Evolutionary conservation across 768 basidiomycete species (phyloP).

Genomic region (Leccinum longicurvipes): DNA sequence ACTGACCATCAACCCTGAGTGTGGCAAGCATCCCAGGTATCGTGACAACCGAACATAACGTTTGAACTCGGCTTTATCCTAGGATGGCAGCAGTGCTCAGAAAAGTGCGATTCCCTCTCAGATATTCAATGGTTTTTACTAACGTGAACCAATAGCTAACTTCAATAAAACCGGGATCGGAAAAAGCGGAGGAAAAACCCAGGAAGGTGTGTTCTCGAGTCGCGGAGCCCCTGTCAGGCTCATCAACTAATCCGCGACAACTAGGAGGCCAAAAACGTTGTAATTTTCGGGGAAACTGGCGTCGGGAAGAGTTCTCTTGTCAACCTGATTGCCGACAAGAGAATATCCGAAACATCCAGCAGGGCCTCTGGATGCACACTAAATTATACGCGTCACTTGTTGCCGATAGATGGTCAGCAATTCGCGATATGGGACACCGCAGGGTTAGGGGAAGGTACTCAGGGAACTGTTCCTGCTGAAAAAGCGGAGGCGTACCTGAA

Average conservation of each 20-base stretch:
- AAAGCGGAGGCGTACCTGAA: constrained; percentile 29
- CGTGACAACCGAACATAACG: not conserved
- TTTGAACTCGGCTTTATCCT: not conserved
- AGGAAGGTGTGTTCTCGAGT: constrained; percentile 9
- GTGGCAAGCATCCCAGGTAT: not conserved
- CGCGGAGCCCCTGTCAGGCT: not conserved
- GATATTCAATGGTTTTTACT: not conserved
- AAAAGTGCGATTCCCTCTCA: constrained; percentile 1
- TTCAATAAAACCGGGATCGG: not conserved
- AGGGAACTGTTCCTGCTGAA: constrained; percentile 22
- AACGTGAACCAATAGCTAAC: constrained; percentile 7
- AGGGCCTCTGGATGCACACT: constrained; percentile 22
- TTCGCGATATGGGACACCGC: constrained; percentile 26
- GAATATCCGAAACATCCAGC: constrained; percentile 16
- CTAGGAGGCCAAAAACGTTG: constrained; percentile 16
- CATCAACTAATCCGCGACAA: not conserved
- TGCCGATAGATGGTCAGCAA: constrained; percentile 9
- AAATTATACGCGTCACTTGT: not conserved
- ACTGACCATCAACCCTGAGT: constrained; percentile 1
- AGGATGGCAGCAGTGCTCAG: not conserved
- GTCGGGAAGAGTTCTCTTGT: constrained; percentile 26
- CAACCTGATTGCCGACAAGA: constrained; percentile 16
- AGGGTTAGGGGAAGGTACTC: constrained; percentile 22
- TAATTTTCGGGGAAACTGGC: constrained; percentile 22
- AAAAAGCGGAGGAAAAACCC: not conserved